Percentiles rank a stretch among this genome's conserved stretches.
These are phyloP conservation scores for Cardamine chenopodiifolia DNA, from an alignment of 345 rosid species.

Conservation along the genomic window DNA sequence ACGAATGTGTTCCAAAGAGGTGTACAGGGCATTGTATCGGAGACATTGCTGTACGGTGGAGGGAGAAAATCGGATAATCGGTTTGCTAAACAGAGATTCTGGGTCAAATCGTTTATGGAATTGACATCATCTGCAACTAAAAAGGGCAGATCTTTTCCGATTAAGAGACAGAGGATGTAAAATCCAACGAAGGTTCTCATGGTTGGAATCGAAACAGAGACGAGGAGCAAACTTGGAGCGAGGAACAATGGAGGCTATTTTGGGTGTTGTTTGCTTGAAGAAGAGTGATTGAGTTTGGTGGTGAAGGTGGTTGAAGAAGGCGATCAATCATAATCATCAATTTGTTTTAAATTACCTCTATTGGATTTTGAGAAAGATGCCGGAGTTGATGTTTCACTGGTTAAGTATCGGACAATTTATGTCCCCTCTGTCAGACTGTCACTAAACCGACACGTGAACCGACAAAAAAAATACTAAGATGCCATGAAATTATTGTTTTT, in stretches of 20 bases:
- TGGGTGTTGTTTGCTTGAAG: constrained; percentile 53
- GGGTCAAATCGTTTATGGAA: background rate
- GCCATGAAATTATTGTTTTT: constrained; percentile 11
- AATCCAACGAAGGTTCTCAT: constrained; percentile 40
- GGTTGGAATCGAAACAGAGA: constrained; percentile 2
- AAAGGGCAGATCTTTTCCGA: constrained; percentile 34
- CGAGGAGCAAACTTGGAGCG: constrained; percentile 21
- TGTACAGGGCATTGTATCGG: constrained; percentile 57
- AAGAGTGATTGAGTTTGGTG: constrained; percentile 48
- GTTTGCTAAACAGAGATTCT: constrained; percentile 54
- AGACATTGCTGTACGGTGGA: constrained; percentile 73
- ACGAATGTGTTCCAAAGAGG: constrained; percentile 81
- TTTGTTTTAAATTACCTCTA: background rate
- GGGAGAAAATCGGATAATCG: constrained; percentile 62
- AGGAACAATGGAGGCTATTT: constrained; percentile 48
- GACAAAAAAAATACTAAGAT: constrained; percentile 29
- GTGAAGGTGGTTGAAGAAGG: constrained; percentile 54
- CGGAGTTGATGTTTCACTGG: constrained; percentile 40
- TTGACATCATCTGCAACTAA: constrained; percentile 32
- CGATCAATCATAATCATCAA: constrained; percentile 50
- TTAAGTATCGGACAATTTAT: constrained; percentile 40
- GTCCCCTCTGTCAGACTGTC: constrained; percentile 29
- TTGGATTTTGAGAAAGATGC: constrained; percentile 29
- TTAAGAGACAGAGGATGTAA: constrained; percentile 41
- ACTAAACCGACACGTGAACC: constrained; percentile 37